Percentiles rank a stretch among this genome's conserved stretches.
Conservation (phyloP, 2,329 filamentous ascomycete species). For the Phialophora verrucosa region DNA sequence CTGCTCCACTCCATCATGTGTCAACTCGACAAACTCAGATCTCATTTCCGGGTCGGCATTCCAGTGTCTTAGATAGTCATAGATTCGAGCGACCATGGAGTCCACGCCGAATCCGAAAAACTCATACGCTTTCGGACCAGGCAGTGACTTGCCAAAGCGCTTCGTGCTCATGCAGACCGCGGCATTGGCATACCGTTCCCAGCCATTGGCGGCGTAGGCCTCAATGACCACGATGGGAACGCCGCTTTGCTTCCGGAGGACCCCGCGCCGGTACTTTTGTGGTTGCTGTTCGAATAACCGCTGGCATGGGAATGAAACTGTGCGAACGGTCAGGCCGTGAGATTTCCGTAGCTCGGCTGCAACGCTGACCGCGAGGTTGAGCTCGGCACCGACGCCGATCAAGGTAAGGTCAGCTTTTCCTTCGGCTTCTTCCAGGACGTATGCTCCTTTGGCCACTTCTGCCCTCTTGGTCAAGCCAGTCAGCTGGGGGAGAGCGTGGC, state of each 20-base stretch:
- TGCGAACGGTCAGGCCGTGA: constrained; percentile 47
- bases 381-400: constrained; percentile 56
- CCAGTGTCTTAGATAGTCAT: too few species aligned
- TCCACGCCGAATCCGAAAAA: constrained; percentile 38
- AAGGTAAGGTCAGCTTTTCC: constrained; percentile 51
- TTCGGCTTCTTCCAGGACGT: constrained; percentile 46
- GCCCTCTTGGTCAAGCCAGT: constrained; percentile 43
- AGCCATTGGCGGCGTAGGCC: constrained; percentile 54
- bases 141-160: constrained; percentile 48
- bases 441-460: constrained; percentile 48
- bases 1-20: too few species aligned
- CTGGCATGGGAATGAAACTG: constrained; percentile 57
- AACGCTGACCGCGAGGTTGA: constrained; percentile 53
- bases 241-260: constrained; percentile 45
- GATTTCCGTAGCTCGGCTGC: constrained; percentile 48
- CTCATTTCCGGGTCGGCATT: too few species aligned
- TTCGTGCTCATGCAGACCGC: constrained; percentile 51
- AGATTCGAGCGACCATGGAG: too few species aligned
- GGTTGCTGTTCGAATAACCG: constrained; percentile 55
- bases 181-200: constrained; percentile 59
- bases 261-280: constrained; percentile 50
- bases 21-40: too few species aligned
- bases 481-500: constrained; percentile 51
- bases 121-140: constrained; percentile 39
- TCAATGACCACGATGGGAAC: constrained; percentile 54